Evolutionary conservation across 257 asterid species (phyloP).

Genomic region (Nicotiana tabacum): DNA sequence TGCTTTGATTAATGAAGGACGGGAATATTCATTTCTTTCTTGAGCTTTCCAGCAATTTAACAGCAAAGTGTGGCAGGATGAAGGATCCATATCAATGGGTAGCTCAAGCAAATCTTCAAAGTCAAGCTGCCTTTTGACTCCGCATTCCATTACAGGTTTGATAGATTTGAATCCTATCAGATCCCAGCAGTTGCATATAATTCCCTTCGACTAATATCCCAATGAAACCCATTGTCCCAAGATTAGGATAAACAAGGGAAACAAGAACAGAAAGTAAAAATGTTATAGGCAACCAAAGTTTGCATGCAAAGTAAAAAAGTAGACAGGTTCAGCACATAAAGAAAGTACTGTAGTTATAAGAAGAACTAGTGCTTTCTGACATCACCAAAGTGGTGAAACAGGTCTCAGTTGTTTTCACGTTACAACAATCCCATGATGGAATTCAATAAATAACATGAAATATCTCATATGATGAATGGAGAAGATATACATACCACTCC

Average conservation of each 20-base stretch:
- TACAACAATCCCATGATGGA: not conserved
- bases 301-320: not conserved
- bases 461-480: slow-evolving; percentile 3
- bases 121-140: slow-evolving; percentile 77
- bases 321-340: not conserved
- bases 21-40: slow-evolving; percentile 27
- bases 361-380: not conserved
- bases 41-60: slow-evolving; percentile 64
- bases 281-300: not conserved
- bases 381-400: not conserved
- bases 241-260: not conserved
- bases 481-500: slow-evolving; percentile 37
- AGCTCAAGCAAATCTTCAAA: slow-evolving; percentile 78
- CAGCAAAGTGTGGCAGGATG: slow-evolving; percentile 57
- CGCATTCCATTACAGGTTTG: slow-evolving; percentile 61
- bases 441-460: not conserved
- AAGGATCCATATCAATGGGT: slow-evolving; percentile 81
- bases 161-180: slow-evolving; percentile 60
- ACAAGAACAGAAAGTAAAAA: not conserved
- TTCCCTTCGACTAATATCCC: slow-evolving; percentile 34
- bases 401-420: not conserved
- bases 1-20: slow-evolving; percentile 63
- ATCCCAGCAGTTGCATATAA: slow-evolving; percentile 36
- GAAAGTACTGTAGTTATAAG: not conserved
- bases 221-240: not conserved